Evolutionary conservation across 768 basidiomycete species (phyloP), one percentile per base, ranked within the genome.

Genomic region (Pleurotus platypus): DNA sequence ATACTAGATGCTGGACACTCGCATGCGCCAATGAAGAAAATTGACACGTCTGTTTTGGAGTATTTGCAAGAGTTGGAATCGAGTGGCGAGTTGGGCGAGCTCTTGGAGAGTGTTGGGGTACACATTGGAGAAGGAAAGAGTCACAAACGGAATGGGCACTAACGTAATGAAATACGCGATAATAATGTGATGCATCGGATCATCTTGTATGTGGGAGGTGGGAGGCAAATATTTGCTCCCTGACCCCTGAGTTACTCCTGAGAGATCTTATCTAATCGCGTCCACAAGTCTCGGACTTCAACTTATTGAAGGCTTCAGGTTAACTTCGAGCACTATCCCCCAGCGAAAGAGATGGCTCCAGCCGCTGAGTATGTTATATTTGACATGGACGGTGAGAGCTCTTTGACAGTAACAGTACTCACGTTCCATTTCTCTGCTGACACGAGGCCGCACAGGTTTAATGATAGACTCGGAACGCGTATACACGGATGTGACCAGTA

Each of bases 401-500:
- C 59, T 27, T n/a, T 16, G 38, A 18, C 22, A 40, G 26, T 12
- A 49, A 18, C 22, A 40, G 26, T 12, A 49, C 18, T 12, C 18
- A 26, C 18, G 16, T 43, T 47, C 40, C 16, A 13, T 24, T 6
- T 43, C 3, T 22, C 20, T 12, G 12, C 15, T 18, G 16, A 12
- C 27, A 49, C 30, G 24, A 9, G 53, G 42, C 50, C 39, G 18
- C 64, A 35, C 11, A 89, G 87, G 89, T 42, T 69, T 90, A 30
- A 77, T 91, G 75, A 85, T 92, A 62, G 86, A 91, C 68, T 86
- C 89, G 3, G 90, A 92, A 65, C 74, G 73, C 53, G 78, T 93
- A 27, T 92, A 91, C 69, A 89, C 89, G 40, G 75, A 83, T 63
- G 89, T 90, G 18, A 90, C 89, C 42, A 92, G 90, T 92, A 65